Conservation (phyloP, 345 rosid genomes). For the Gossypium mustelinum region DNA sequence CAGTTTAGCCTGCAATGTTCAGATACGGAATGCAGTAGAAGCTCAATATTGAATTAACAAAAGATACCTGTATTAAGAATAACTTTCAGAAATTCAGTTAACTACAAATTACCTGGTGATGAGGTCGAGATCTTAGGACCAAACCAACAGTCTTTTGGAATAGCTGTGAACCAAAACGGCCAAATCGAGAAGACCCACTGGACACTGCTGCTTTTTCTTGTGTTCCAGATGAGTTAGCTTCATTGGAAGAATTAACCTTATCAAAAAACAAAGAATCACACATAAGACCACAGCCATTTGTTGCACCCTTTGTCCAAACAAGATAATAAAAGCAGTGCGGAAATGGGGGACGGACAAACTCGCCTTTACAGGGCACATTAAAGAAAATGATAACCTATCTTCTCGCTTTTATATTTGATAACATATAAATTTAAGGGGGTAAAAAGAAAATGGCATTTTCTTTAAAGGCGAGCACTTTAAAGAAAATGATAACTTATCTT, state of each 20-base stretch:
- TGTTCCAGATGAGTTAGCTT: slow-evolving; percentile 24
- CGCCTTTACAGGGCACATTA: background rate
- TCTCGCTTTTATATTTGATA: background rate
- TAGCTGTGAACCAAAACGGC: slow-evolving; percentile 49
- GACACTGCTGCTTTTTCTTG: slow-evolving; percentile 34
- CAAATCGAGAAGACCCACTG: slow-evolving; percentile 38
- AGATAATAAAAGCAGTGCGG: background rate
- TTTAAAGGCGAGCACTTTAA: background rate
- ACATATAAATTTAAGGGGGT: background rate
- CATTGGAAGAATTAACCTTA: slow-evolving; percentile 35
- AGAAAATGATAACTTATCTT: background rate
- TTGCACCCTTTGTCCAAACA: background rate
- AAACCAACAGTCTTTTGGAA: slow-evolving; percentile 50
- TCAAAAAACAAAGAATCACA: slow-evolving; percentile 9
- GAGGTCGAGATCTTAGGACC: slow-evolving; percentile 39
- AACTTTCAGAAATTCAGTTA: background rate
- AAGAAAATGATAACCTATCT: background rate
- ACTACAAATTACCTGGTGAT: slow-evolving; percentile 30
- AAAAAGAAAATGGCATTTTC: background rate
- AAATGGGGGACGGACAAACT: background rate
- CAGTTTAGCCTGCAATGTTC: slow-evolving; percentile 42
- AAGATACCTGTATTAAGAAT: background rate
- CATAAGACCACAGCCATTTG: slow-evolving; percentile 1
- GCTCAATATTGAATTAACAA: background rate
- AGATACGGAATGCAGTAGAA: background rate